These are phyloP conservation scores for Bromus sterilis DNA, from an alignment of 176 grass and related monocot genomes.

Conservation along the genomic window DNA sequence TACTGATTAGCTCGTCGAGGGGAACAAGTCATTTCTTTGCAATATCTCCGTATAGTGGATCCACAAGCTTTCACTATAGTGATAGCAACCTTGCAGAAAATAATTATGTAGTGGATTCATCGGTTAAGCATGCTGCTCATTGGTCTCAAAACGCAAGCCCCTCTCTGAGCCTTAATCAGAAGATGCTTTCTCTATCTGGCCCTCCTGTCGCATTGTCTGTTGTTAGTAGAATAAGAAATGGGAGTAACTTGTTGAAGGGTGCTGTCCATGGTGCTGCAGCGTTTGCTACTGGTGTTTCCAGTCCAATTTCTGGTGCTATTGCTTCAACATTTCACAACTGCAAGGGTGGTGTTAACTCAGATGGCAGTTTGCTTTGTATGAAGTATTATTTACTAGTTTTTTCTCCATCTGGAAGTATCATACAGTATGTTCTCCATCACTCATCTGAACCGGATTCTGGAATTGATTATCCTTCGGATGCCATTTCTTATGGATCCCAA, in stretches of 20 bases:
- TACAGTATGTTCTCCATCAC: slow-evolving; percentile 79
- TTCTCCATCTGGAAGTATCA: slow-evolving; percentile 79
- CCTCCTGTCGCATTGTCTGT: slow-evolving; percentile 75
- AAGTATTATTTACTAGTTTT: slow-evolving; percentile 83
- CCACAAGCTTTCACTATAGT: slow-evolving; percentile 45
- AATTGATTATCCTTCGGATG: slow-evolving; percentile 29
- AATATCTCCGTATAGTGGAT: slow-evolving; percentile 61
- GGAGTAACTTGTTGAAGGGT: slow-evolving; percentile 65
- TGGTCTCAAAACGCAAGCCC: slow-evolving; percentile 28
- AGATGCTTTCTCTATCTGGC: slow-evolving; percentile 43
- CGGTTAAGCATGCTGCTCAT: slow-evolving; percentile 25
- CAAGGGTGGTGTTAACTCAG: slow-evolving; percentile 27
- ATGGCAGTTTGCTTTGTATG: slow-evolving; percentile 29
- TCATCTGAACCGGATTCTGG: slow-evolving; percentile 32
- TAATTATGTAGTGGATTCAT: slow-evolving; percentile 35
- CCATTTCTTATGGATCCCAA: slow-evolving; percentile 37
- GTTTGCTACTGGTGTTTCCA: slow-evolving; percentile 54
- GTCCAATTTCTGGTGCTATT: slow-evolving; percentile 55
- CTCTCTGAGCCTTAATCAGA: slow-evolving; percentile 57
- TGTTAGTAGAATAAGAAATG: slow-evolving; percentile 87
- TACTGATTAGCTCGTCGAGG: slow-evolving; percentile 96
- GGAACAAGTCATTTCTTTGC: slow-evolving; percentile 89
- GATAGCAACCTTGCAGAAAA: slow-evolving; percentile 35
- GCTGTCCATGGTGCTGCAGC: slow-evolving; percentile 67
- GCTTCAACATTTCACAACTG: slow-evolving; percentile 81